phyloP scores from a whole-genome alignment of 768 basidiomycete genomes.

The Russula griseocarnosa region DNA sequence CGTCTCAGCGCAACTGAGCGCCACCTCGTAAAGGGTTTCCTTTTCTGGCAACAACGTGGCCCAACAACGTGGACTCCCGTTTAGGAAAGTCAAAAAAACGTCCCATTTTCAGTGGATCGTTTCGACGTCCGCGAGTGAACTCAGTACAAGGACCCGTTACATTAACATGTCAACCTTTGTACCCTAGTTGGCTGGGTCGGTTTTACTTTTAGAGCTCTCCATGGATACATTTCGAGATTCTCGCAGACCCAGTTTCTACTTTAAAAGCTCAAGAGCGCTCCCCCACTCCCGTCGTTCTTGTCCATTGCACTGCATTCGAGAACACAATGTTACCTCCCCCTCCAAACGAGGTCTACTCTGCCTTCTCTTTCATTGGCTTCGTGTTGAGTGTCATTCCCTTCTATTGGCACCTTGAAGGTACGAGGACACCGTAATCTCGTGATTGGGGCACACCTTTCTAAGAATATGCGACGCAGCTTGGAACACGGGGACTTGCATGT shows the following conservation, averaged over 20 bases:
- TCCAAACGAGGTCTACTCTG: conserved; percentile 32
- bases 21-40: background rate
- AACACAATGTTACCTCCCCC: background rate
- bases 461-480: conserved; percentile 39
- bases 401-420: conserved; percentile 53
- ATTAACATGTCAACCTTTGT: background rate
- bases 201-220: background rate
- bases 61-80: background rate
- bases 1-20: too few species aligned
- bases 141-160: background rate
- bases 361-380: conserved; percentile 45
- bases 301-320: background rate
- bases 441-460: background rate
- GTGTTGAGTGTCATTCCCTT: conserved; percentile 48
- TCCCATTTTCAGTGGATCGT: background rate
- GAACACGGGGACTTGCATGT: conserved; percentile 69
- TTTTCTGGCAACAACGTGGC: background rate
- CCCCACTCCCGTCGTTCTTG: background rate
- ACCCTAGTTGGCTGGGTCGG: background rate
- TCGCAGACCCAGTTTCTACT: background rate
- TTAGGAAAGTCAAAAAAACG: background rate
- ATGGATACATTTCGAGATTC: background rate
- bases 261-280: background rate
- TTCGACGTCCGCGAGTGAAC: too few species aligned
- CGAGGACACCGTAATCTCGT: background rate